Base-by-base conservation (phyloP, 352 stramenopile species). In the Pythium aquatile region DNA sequence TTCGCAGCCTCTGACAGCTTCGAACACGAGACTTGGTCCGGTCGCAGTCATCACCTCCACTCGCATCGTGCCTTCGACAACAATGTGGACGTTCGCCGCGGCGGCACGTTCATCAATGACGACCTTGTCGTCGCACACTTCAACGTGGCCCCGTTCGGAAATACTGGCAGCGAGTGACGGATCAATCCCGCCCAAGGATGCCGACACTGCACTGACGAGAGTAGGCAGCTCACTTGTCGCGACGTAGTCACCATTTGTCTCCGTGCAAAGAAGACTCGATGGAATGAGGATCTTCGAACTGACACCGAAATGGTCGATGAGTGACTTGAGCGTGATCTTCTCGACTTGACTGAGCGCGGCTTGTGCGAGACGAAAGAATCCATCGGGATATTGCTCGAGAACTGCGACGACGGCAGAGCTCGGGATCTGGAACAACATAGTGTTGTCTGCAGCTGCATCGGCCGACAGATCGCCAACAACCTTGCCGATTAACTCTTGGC, bases 241-340 rank as follows among this genome's bases (percentile, higher is more conserved):
- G 4, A 28, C 14, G 5, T 32, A 14, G 1, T 13, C 4, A 11
- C 26, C 52, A 14, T 57, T 30, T 13, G 33, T 10, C 7, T 51
- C 6, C 0, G 14, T 13, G 26, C 26, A 9, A 29, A 92, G 63
- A 0, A 88, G 58, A 2, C 75, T 67, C 10, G 49, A 60, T 0
- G 70, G 68, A 14, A 65, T 62, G 32, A 86, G 66, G n/a, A 86
- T 79, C 61, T 79, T 74, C 0, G 68, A 65, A 7, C 68, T 63
- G 8, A 93, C 56, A 9, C 87, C 87, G 67, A 96, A 96, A 54
- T 96, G 86, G 55, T 96, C 81, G 26, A 93, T 77, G 7, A 96
- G 60, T 8, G 87, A 87, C 49, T 88, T 90, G 5, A 77, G 64
- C 2, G 87, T 93, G 57, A 96, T 90, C 49, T 88, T 89, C 63